Conservation (phyloP, 768 basidiomycete genomes). For the Cubamyces sp. region DNA sequence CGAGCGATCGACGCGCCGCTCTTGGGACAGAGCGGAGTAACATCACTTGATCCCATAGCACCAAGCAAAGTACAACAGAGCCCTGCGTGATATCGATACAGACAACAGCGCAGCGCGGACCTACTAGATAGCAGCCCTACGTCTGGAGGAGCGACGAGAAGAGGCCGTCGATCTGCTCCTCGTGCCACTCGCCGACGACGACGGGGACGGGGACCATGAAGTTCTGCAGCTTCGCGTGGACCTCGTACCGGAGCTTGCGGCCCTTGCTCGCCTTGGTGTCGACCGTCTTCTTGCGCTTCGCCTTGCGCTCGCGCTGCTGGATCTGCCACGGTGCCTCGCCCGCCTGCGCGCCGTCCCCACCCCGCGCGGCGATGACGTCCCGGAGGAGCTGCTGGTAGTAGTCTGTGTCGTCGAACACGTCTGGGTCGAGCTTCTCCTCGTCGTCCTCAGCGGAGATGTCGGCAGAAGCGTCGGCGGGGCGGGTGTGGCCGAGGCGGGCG, state of each 20-base stretch:
- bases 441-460: slow-evolving; percentile 39
- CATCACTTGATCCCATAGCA: background rate
- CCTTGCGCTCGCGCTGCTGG: slow-evolving; percentile 68
- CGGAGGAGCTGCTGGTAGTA: slow-evolving; percentile 92
- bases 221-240: slow-evolving; percentile 95
- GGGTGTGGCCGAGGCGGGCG: slow-evolving; percentile 44
- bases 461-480: slow-evolving; percentile 25
- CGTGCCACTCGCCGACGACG: slow-evolving; percentile 78
- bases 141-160: slow-evolving; percentile 79
- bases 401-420: slow-evolving; percentile 86
- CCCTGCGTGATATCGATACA: too few relatives aligned
- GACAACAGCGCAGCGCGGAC: background rate
- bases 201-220: slow-evolving; percentile 90
- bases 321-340: slow-evolving; percentile 65
- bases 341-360: slow-evolving; percentile 40
- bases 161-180: slow-evolving; percentile 94
- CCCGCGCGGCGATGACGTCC: slow-evolving; percentile 82
- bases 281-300: slow-evolving; percentile 75
- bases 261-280: slow-evolving; percentile 97
- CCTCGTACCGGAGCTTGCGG: slow-evolving; percentile 90
- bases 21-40: background rate
- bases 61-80: background rate
- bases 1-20: too few relatives aligned
- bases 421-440: slow-evolving; percentile 38
- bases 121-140: background rate